Evolutionary conservation across 2,329 filamentous ascomycete genomes (phyloP), one percentile per base, ranked within the genome.

Genomic region (Aspergillus nomiae): DNA sequence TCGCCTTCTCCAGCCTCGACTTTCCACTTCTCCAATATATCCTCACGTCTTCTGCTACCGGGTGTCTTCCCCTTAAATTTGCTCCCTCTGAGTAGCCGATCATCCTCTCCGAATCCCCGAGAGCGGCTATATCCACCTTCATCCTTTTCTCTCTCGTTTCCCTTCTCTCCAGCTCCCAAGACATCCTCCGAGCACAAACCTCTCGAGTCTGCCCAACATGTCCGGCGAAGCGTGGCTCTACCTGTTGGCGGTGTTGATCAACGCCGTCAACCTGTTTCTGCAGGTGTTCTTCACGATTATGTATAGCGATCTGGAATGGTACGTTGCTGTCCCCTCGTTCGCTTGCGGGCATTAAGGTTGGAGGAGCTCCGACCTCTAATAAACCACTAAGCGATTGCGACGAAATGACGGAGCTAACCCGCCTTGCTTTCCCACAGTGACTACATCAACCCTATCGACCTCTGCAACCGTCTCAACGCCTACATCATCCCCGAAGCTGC

Each of bases 241-340:
- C 85, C 89, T 99, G 75, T 87, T 99, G 82, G 90, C 94, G 83
- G 96, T 99, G 81, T 87, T 99, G 79, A 96, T 99, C 86, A 99
- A 99, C 85, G 95, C 95, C 84, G 94, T 99, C 88, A 99, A 99
- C 86, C 88, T 99, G 77, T 99, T 99, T 83, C 87, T 99, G 63
- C 96, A 99, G 85, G 95, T 99, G 74, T 99, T 99, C 87, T 99
- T 99, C 85, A 99, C 95, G 63, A 99, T 99, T 78, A 99, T 99
- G 96, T 99, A 98, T 84, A 97, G 92, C 82, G 95, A 99, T 86
- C 83, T 99, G 75, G 95, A 99, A 90, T 99, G 95, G 94, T 96
- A 84, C 76, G 92, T 85, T n/a, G 24, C 24, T 16, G n/a, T n/a
- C 38, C 24, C 14, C 21, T 34, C 41, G 34, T 30, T 48, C 24